Conservation (phyloP, 257 asterid species). For the Henckelia pumila region DNA sequence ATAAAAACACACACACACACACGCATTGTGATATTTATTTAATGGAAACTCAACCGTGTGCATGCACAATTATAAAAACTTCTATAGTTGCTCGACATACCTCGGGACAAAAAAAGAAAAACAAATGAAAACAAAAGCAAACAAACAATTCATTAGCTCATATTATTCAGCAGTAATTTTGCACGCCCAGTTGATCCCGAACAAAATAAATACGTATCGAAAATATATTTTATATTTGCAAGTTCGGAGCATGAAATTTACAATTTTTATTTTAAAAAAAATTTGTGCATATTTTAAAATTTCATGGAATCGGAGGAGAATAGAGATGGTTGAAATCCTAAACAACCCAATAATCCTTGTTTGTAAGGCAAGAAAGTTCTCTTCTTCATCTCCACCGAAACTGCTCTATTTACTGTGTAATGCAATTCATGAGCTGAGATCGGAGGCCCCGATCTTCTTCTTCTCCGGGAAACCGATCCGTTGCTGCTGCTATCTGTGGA, state of each 20-base stretch:
- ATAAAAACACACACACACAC: too few species aligned
- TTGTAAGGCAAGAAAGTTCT: constrained; percentile 83
- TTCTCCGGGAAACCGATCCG: constrained; percentile 57
- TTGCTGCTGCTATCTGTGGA: constrained; percentile 58
- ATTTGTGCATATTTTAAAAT: background rate
- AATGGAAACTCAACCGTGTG: too few species aligned
- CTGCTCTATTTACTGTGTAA: constrained; percentile 67
- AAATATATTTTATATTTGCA: background rate
- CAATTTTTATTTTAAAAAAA: background rate
- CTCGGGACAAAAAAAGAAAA: too few species aligned
- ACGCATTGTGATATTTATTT: too few species aligned
- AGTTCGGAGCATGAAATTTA: background rate
- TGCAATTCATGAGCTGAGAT: constrained; percentile 88
- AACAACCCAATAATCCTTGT: constrained; percentile 74
- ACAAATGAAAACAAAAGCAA: too few species aligned
- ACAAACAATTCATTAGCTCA: too few species aligned
- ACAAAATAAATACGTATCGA: too few species aligned
- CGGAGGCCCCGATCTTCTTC: constrained; percentile 48
- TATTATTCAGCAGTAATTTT: background rate
- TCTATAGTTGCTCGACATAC: too few species aligned
- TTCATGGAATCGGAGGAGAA: constrained; percentile 23
- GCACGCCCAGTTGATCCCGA: background rate
- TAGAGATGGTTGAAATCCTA: constrained; percentile 57
- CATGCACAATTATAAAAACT: too few species aligned
- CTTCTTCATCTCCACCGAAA: constrained; percentile 75